Percentiles rank a stretch among this genome's conserved stretches.
These are phyloP conservation scores for Cryptosporidium sp. DNA, from an alignment of 169 alveolate genomes.

Conservation along the genomic window DNA sequence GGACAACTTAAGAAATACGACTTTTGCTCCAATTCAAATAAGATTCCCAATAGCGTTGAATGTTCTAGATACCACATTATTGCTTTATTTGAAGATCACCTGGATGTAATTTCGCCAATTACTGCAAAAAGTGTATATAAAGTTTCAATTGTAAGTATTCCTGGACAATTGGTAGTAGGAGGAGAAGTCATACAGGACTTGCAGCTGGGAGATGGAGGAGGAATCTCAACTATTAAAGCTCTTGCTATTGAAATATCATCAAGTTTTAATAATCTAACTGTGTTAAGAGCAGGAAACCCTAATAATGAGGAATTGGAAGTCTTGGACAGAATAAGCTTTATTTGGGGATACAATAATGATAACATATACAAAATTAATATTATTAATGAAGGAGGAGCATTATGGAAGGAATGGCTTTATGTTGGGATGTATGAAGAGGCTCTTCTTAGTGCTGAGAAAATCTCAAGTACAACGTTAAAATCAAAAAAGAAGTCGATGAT, in stretches of 20 bases:
- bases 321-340: constrained; percentile 40
- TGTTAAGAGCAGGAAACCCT: not conserved
- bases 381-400: constrained; percentile 52
- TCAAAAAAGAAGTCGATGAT: constrained; percentile 8
- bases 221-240: not conserved
- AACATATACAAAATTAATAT: constrained; percentile 44
- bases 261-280: constrained; percentile 1
- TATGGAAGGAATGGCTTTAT: constrained; percentile 70
- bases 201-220: not conserved
- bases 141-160: constrained; percentile 21
- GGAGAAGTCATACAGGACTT: not conserved
- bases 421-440: constrained; percentile 63
- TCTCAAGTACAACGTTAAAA: constrained; percentile 13
- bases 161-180: constrained; percentile 21
- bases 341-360: constrained; percentile 65
- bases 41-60: constrained; percentile 53
- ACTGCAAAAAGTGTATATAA: constrained; percentile 34
- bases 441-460: constrained; percentile 27
- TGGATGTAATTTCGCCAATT: constrained; percentile 44
- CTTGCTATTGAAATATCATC: constrained; percentile 42
- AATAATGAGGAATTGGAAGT: constrained; percentile 26
- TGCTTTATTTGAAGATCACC: constrained; percentile 29
- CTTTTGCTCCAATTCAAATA: not conserved
- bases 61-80: constrained; percentile 68
- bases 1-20: constrained; percentile 24